These are phyloP conservation scores for Hericium alpestre DNA, from an alignment of 768 basidiomycete genomes.

Conservation along the genomic window DNA sequence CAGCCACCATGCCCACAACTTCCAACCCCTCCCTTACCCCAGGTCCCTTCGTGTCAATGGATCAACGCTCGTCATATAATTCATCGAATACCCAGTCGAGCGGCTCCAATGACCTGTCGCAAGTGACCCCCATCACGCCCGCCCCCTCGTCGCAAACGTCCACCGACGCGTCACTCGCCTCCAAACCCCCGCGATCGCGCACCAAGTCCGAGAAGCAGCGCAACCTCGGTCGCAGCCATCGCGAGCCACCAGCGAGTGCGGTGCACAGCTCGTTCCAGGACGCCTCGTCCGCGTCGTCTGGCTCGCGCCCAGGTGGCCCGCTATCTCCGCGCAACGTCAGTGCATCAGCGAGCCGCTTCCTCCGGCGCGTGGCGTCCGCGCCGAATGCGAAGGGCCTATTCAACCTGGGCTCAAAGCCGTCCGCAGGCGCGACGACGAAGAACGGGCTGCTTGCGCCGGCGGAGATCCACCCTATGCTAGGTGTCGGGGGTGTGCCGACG, in stretches of 20 bases:
- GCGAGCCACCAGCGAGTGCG: slow-evolving; percentile 34
- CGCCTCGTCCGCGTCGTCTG: slow-evolving; percentile 20
- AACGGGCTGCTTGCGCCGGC: slow-evolving; percentile 72
- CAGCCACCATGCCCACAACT: slow-evolving; percentile 27
- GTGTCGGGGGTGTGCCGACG: slow-evolving; percentile 38
- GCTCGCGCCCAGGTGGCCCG: slow-evolving; percentile 33
- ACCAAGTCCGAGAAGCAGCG: slow-evolving; percentile 23
- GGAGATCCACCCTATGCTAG: slow-evolving; percentile 43
- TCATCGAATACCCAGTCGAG: slow-evolving; percentile 69
- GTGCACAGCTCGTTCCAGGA: slow-evolving; percentile 39
- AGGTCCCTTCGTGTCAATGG: slow-evolving; percentile 38
- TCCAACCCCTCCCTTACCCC: slow-evolving; percentile 44
- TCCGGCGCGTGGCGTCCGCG: slow-evolving; percentile 91
- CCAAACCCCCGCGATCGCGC: slow-evolving; percentile 11
- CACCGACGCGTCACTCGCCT: slow-evolving; percentile 8
- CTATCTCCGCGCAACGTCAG: slow-evolving; percentile 61
- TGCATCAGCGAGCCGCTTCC: slow-evolving; percentile 75
- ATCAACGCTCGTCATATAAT: slow-evolving; percentile 66
- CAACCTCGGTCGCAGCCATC: slow-evolving; percentile 14
- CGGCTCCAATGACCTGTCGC: slow-evolving; percentile 39
- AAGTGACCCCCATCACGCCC: slow-evolving; percentile 7
- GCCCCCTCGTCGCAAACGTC: slow-evolving; percentile 15
- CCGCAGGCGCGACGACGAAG: slow-evolving; percentile 45
- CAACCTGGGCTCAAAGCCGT: slow-evolving; percentile 43
- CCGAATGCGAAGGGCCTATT: slow-evolving; percentile 94